phyloP scores from a whole-genome alignment of 1,139 yeast genomes.

The Blastobotrys niveus region DNA sequence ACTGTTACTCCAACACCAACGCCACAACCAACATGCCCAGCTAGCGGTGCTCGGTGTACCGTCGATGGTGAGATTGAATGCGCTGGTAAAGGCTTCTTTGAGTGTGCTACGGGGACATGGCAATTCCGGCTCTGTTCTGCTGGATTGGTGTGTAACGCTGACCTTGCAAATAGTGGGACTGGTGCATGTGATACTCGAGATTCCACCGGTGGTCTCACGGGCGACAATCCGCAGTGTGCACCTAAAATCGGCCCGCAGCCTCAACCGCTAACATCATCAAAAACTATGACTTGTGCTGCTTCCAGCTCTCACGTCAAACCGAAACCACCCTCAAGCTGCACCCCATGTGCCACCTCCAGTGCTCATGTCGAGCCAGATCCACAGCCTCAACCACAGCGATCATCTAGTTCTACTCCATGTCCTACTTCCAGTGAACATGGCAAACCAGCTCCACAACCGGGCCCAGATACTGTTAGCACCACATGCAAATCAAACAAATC shows the following conservation, averaged over 20 bases:
- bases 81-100: constrained; percentile 2
- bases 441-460: no score
- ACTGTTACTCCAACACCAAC: not conserved
- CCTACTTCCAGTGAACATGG: no score
- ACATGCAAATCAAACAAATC: no score
- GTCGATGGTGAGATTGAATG: constrained; percentile 1
- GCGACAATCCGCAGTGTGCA: not conserved
- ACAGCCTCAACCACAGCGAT: no score
- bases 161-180: not conserved
- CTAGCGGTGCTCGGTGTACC: not conserved
- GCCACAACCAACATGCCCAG: not conserved
- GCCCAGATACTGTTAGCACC: no score
- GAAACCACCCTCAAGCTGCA: no score
- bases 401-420: no score
- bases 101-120: constrained; percentile 4
- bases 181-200: not conserved
- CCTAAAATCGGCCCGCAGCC: not conserved
- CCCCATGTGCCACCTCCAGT: no score
- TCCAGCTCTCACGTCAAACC: no score
- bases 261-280: not conserved
- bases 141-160: constrained; percentile 5
- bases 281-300: no score
- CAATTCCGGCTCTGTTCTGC: constrained; percentile 3
- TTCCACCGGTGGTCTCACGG: not conserved
- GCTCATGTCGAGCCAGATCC: no score